Evolutionary conservation across 345 rosid species (phyloP).

Genomic region (Acer campestre): DNA sequence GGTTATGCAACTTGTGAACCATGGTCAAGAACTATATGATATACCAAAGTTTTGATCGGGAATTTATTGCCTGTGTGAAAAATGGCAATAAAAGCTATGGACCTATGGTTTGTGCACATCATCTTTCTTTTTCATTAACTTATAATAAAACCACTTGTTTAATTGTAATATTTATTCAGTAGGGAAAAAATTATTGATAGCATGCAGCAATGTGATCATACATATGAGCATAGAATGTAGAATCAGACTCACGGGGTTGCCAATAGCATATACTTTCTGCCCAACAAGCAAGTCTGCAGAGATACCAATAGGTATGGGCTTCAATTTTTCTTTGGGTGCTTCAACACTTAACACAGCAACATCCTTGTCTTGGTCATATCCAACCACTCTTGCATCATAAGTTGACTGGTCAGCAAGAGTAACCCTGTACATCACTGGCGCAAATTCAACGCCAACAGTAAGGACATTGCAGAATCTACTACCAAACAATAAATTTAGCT

Average conservation of each 20-base stretch:
- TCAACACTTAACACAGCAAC: conserved; percentile 80
- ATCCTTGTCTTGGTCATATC: conserved; percentile 97
- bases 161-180: background rate
- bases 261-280: conserved; percentile 95
- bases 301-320: conserved; percentile 87
- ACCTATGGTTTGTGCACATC: background rate
- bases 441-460: conserved; percentile 14
- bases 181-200: background rate
- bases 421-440: conserved; percentile 52
- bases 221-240: background rate
- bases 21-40: conserved; percentile 3
- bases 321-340: conserved; percentile 73
- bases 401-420: conserved; percentile 89
- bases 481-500: background rate
- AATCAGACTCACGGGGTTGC: conserved; percentile 80
- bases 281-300: conserved; percentile 97
- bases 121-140: background rate
- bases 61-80: background rate
- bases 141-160: background rate
- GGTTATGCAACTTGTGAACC: background rate
- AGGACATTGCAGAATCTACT: background rate
- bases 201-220: background rate
- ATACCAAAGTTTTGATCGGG: background rate
- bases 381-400: conserved; percentile 87
- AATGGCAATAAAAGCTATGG: background rate